Conservation (phyloP, 345 rosid species). For the Populus davidiana region DNA sequence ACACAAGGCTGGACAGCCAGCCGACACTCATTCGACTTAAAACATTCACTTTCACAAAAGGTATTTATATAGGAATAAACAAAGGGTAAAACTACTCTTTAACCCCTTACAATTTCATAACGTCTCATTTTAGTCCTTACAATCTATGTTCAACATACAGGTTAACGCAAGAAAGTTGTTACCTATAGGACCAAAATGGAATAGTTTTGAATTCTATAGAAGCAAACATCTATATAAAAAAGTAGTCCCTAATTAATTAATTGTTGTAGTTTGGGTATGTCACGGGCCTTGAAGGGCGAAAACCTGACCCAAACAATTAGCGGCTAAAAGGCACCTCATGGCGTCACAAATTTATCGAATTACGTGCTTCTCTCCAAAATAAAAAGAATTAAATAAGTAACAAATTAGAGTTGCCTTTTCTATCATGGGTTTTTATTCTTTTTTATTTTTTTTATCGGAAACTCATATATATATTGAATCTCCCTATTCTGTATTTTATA, state of each 20-base stretch:
- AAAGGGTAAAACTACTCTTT: too few species aligned
- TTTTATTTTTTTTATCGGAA: too few species aligned
- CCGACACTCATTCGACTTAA: slow-evolving; percentile 52
- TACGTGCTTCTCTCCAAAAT: not conserved
- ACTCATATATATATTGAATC: too few species aligned
- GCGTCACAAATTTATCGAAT: not conserved
- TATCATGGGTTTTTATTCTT: too few species aligned
- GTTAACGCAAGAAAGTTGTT: too few species aligned
- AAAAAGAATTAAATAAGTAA: not conserved
- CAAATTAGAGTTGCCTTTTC: not conserved
- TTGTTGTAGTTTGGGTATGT: not conserved
- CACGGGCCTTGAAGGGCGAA: not conserved
- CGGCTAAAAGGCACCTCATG: not conserved
- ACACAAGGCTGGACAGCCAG: slow-evolving; percentile 32
- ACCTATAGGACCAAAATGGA: too few species aligned
- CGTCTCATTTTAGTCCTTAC: too few species aligned
- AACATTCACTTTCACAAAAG: not conserved
- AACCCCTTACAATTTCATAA: accelerated
- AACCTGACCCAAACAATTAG: not conserved
- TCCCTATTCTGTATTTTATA: too few species aligned
- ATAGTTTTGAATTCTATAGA: too few species aligned
- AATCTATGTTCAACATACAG: too few species aligned
- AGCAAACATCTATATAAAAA: not conserved
- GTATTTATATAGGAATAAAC: not conserved
- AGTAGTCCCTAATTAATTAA: too few species aligned